These are phyloP conservation scores for Cladorrhinum sp. DNA, from an alignment of 2,329 filamentous ascomycete species.

Conservation along the genomic window DNA sequence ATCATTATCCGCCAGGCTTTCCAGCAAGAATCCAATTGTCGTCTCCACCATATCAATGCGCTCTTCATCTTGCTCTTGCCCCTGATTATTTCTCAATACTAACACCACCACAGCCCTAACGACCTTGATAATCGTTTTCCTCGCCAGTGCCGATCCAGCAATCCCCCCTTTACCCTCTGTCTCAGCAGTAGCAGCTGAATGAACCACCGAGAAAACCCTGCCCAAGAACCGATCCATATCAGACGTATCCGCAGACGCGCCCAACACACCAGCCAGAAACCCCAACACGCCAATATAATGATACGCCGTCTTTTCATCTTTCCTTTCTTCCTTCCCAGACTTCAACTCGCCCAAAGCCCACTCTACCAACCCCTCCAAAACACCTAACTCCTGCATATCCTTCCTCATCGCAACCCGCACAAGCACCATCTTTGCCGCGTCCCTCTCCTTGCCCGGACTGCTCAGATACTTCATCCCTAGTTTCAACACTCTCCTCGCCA, in stretches of 20 bases:
- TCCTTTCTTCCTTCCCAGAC: constrained; percentile 38
- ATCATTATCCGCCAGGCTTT: constrained; percentile 78
- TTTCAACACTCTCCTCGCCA: constrained; percentile 68
- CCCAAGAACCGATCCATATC: constrained; percentile 68
- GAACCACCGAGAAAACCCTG: constrained; percentile 63
- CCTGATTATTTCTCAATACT: constrained; percentile 52
- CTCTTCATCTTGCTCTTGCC: constrained; percentile 39
- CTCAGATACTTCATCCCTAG: constrained; percentile 70
- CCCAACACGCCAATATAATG: constrained; percentile 75
- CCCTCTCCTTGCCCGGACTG: constrained; percentile 79
- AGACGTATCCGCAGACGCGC: constrained; percentile 66
- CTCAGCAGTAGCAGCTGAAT: constrained; percentile 50
- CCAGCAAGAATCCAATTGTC: constrained; percentile 77
- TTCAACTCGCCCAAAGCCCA: constrained; percentile 67
- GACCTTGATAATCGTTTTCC: constrained; percentile 84
- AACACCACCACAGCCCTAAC: constrained; percentile 70
- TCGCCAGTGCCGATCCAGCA: constrained; percentile 71
- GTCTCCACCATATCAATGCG: constrained; percentile 66
- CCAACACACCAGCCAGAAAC: constrained; percentile 72
- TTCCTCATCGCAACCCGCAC: constrained; percentile 77
- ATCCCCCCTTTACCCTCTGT: constrained; percentile 46
- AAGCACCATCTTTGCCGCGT: constrained; percentile 79
- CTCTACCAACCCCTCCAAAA: constrained; percentile 64
- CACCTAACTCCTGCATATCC: constrained; percentile 79
- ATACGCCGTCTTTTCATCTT: constrained; percentile 57